Conservation (phyloP, 2,329 filamentous ascomycete species). For the Leptosphaerulina australis region DNA sequence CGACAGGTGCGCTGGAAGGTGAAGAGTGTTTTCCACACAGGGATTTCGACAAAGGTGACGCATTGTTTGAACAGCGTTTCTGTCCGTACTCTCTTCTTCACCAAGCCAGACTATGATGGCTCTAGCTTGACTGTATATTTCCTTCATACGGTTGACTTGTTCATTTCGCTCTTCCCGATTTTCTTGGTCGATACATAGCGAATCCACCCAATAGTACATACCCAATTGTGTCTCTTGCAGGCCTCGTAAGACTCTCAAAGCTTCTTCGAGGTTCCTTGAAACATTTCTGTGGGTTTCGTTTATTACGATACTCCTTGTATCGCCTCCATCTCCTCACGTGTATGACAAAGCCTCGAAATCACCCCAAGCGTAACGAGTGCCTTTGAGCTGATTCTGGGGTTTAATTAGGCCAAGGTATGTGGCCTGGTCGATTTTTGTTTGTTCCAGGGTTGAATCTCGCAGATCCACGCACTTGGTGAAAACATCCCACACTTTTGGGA, state of each 20-base stretch:
- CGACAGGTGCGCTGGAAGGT: conserved; percentile 2
- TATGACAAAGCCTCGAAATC: conserved; percentile 7
- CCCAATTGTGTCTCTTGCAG: conserved; percentile 5
- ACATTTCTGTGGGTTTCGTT: conserved; percentile 2
- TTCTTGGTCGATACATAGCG: conserved; percentile 1
- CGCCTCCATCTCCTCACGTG: conserved; percentile 2
- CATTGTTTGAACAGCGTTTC: conserved; percentile 4
- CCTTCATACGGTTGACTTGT: conserved; percentile 6
- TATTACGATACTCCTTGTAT: not conserved
- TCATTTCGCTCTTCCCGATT: not conserved
- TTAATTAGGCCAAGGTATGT: not conserved
- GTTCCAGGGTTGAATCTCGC: conserved; percentile 9
- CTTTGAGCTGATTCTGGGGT: not conserved
- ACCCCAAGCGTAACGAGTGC: conserved; percentile 1
- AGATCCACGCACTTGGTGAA: conserved; percentile 6
- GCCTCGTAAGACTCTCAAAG: conserved; percentile 3
- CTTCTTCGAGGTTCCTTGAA: conserved; percentile 3
- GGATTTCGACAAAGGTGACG: conserved; percentile 4
- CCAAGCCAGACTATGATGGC: conserved; percentile 4
- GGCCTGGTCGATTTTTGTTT: conserved; percentile 1
- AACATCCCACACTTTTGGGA: not conserved
- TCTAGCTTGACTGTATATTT: conserved; percentile 4
- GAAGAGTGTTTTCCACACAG: not conserved
- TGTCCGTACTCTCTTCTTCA: conserved; percentile 2
- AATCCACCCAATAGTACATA: conserved; percentile 7